Evolutionary conservation across 2,329 filamentous ascomycete species (phyloP).

Genomic region (Pleurostoma richardsiae): DNA sequence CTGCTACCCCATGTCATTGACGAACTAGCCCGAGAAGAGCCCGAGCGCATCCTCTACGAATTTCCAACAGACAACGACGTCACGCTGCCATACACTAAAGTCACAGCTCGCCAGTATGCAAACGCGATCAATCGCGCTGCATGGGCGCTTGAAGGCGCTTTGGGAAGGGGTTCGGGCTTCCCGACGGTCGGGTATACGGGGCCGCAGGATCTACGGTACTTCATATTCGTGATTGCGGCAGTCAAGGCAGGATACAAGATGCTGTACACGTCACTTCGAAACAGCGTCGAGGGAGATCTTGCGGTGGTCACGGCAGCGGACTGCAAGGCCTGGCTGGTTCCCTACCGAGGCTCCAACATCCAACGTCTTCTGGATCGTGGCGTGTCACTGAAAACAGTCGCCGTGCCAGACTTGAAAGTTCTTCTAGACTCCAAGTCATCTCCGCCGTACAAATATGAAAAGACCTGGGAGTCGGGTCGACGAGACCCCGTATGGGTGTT

Average conservation of each 20-base stretch:
- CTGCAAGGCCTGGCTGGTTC: not conserved
- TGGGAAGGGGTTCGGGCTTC: not conserved
- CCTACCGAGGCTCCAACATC: not conserved
- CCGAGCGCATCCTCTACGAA: not conserved
- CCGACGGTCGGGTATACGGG: slow-evolving; percentile 6
- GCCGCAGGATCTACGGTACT: slow-evolving; percentile 7
- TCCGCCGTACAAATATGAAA: not conserved
- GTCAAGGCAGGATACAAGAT: slow-evolving; percentile 7
- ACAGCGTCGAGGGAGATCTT: not conserved
- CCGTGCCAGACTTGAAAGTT: not conserved
- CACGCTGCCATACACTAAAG: slow-evolving; percentile 2
- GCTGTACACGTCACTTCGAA: slow-evolving; percentile 1
- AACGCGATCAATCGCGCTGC: slow-evolving; percentile 11
- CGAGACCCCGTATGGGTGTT: not conserved
- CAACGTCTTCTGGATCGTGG: not conserved
- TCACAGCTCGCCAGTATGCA: slow-evolving; percentile 6
- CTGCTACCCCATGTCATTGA: slow-evolving; percentile 7
- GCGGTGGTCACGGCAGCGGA: slow-evolving; percentile 21
- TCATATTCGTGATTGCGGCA: slow-evolving; percentile 6
- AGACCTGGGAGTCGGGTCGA: not conserved
- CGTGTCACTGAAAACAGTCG: not conserved
- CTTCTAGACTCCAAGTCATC: not conserved
- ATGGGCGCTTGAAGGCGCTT: not conserved
- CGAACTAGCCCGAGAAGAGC: slow-evolving; percentile 1
- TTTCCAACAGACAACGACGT: slow-evolving; percentile 4